A percentile compares a stretch with the other conserved stretches of the same genome.
phyloP scores from a whole-genome alignment of 2,329 filamentous ascomycete genomes.

The Cadophora sp. region DNA sequence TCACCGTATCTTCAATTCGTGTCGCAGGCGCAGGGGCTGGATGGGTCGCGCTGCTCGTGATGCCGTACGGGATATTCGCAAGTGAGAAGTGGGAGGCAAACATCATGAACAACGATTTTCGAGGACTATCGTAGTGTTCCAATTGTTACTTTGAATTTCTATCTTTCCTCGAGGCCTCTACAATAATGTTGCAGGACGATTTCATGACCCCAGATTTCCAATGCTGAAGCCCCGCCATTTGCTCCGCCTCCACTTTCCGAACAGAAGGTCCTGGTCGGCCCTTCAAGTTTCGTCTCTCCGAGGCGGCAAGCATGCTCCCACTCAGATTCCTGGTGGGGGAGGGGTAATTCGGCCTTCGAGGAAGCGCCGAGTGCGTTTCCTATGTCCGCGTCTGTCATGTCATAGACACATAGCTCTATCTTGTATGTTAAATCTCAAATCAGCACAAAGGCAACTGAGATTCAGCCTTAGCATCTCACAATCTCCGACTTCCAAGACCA shows the following conservation, averaged over 20 bases:
- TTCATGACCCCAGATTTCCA: no score
- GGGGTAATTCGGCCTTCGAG: neutral
- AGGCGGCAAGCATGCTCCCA: no score
- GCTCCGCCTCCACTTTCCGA: neutral
- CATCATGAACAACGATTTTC: slow-evolving; percentile 19
- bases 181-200: no score
- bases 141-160: neutral
- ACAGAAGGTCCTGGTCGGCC: no score
- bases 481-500: neutral
- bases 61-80: slow-evolving; percentile 60
- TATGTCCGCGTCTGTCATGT: neutral
- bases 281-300: no score
- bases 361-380: neutral
- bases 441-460: neutral
- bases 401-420: neutral
- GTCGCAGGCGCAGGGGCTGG: slow-evolving; percentile 54
- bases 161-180: no score
- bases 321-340: neutral
- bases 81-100: slow-evolving; percentile 53
- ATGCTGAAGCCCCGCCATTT: no score
- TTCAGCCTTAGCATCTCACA: neutral
- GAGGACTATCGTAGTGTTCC: neutral
- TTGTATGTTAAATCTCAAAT: neutral
- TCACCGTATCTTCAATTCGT: slow-evolving; percentile 55
- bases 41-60: slow-evolving; percentile 52